Conservation (phyloP, 23 red algal genomes). For the Chondrus crispus region DNA sequence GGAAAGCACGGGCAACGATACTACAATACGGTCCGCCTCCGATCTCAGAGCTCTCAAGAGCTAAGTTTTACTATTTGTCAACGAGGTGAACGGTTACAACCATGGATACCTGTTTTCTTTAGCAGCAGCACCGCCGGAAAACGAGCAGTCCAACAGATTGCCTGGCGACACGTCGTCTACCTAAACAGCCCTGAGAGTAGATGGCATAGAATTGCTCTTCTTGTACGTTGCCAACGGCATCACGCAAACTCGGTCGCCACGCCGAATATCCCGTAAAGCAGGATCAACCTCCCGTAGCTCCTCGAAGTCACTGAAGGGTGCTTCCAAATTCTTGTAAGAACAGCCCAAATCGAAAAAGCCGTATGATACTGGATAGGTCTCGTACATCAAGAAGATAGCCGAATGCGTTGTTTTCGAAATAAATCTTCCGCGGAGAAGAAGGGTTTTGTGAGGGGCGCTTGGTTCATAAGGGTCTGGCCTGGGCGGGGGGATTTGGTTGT, state of each 20-base stretch:
- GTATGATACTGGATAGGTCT: background rate
- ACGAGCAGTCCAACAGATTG: constrained; percentile 8
- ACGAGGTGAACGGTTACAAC: too few relatives aligned
- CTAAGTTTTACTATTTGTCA: too few relatives aligned
- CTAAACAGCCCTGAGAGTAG: constrained; percentile 17
- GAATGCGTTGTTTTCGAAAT: constrained; percentile 30
- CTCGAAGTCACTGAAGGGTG: background rate
- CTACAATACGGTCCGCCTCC: too few relatives aligned
- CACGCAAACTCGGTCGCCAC: constrained; percentile 1
- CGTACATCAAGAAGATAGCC: constrained; percentile 13
- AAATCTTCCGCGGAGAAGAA: constrained; percentile 26
- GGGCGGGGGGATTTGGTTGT: background rate
- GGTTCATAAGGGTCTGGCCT: background rate
- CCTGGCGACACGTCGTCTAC: background rate
- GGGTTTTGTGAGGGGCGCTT: background rate
- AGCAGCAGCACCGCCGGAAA: too few relatives aligned
- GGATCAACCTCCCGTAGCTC: constrained; percentile 2
- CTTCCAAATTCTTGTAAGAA: background rate
- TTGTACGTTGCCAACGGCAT: constrained; percentile 26
- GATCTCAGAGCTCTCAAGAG: too few relatives aligned
- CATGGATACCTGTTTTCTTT: too few relatives aligned
- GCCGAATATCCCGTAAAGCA: background rate
- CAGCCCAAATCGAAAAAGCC: background rate
- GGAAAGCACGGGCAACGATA: too few relatives aligned
- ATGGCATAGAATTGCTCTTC: background rate